These are phyloP conservation scores for Kurtzmaniella natalensis DNA, from an alignment of 1,139 yeast species.

Conservation along the genomic window DNA sequence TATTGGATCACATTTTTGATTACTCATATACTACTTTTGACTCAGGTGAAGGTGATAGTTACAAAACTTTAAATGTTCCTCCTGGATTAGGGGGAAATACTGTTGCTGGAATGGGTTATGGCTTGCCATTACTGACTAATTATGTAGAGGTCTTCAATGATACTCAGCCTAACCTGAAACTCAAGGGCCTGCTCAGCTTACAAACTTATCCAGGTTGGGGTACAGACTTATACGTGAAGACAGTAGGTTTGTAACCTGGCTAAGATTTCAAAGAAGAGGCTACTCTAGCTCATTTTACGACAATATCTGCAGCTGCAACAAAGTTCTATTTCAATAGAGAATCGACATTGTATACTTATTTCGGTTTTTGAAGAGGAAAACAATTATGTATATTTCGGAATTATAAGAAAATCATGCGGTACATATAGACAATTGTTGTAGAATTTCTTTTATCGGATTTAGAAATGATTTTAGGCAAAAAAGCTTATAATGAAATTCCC, in stretches of 20 bases:
- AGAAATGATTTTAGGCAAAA: no score
- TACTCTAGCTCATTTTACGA: no score
- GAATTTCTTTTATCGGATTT: no score
- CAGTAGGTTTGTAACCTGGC: constrained; percentile 21
- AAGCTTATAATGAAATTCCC: no score
- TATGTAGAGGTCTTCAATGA: constrained; percentile 45
- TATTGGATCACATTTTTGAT: constrained; percentile 67
- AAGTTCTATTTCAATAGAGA: no score
- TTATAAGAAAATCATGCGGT: no score
- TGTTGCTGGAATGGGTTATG: constrained; percentile 96
- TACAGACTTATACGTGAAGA: constrained; percentile 42
- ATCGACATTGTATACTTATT: no score
- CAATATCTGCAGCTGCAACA: no score
- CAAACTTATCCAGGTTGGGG: constrained; percentile 89
- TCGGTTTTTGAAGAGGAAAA: no score
- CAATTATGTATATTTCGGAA: no score
- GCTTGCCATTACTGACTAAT: constrained; percentile 74
- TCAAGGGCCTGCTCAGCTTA: constrained; percentile 66
- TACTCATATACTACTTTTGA: constrained; percentile 82
- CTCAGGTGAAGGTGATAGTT: constrained; percentile 52
- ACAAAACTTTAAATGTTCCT: constrained; percentile 58
- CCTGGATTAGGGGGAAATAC: constrained; percentile 70
- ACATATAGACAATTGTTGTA: no score
- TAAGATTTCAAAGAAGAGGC: no score
- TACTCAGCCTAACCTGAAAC: constrained; percentile 18